These are phyloP conservation scores for Bryoerythrophyllum caledonicum DNA, from an alignment of 225 moss, liverwort and hornwort species.

Conservation along the genomic window DNA sequence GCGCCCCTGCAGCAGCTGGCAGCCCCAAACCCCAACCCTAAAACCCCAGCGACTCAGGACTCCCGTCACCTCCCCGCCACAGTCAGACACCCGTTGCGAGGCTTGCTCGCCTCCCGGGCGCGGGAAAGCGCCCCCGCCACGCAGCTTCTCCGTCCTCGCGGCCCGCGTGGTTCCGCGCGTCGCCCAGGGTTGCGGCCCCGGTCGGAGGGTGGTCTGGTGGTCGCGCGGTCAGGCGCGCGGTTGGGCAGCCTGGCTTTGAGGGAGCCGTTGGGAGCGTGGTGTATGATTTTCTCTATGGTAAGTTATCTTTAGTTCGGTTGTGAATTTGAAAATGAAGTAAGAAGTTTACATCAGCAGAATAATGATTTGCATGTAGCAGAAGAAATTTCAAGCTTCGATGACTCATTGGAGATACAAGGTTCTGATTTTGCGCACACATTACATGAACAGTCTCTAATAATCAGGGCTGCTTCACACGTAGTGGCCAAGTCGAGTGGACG, in stretches of 20 bases:
- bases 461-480: no score
- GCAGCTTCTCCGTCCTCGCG: neutral
- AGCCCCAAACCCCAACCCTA: slow-evolving; percentile 27
- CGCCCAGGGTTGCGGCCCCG: neutral
- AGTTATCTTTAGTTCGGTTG: neutral
- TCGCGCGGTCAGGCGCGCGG: neutral
- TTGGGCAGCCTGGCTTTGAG: neutral
- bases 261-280: neutral
- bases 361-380: no score
- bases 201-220: neutral
- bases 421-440: no score
- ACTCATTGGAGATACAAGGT: no score
- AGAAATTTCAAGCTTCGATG: no score
- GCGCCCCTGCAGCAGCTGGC: neutral
- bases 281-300: no score
- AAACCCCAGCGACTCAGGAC: neutral
- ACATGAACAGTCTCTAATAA: no score
- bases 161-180: neutral
- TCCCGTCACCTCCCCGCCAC: neutral
- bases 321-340: neutral
- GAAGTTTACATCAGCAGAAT: no score
- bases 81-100: neutral
- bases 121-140: slow-evolving; percentile 1
- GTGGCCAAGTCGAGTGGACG: no score
- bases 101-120: neutral